Evolutionary conservation across 805 yeast genomes (phyloP), one percentile per base, ranked within the genome.

Genomic region (Nakazawaea sp.): DNA sequence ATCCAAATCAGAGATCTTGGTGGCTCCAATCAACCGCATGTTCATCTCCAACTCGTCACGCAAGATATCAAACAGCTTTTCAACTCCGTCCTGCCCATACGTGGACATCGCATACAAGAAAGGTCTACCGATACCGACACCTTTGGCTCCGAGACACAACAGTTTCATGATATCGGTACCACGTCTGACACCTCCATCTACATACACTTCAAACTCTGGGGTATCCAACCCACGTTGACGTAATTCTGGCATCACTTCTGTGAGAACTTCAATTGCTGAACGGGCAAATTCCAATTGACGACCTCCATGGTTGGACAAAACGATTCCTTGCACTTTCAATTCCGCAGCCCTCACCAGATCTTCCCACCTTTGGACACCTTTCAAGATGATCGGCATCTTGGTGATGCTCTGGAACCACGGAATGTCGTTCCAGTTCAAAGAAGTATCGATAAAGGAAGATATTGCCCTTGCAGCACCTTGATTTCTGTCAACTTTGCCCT

Each of bases 381-480:
- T 87, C 44, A 84, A 66, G 25, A 81, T 64, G 36, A 84, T 68
- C 0, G 92, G 90, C 54, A 82, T 53, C 20, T 68, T 67, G 6
- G 89, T 81, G 44, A 66, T 61, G 4, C 61, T 50, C 50, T 66
- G 66, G 53, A 83, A 67, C 56, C 73, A 70, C 19, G 66, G 62
- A 29, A 83, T 62, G 51, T 81, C 87, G 29, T 71, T 61, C 89
- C 89, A 82, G 23, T 67, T 61, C 29, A 81, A 59, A 2, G 72
- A 57, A 10, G 85, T 72, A 55, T 83, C 90, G 45, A 89, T 89
- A 56, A 89, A 88, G 2, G 87, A 69, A n/a, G 88, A 78, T 36
- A 89, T 70, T 0, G 96, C 94, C 35, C 82, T 68, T 0, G 96
- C 86, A 0, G 95, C 95, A 39, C 96, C 96, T 54, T 79, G 79